Base-by-base conservation (phyloP, 345 rosid genomes). In the Microthlaspi erraticum region DNA sequence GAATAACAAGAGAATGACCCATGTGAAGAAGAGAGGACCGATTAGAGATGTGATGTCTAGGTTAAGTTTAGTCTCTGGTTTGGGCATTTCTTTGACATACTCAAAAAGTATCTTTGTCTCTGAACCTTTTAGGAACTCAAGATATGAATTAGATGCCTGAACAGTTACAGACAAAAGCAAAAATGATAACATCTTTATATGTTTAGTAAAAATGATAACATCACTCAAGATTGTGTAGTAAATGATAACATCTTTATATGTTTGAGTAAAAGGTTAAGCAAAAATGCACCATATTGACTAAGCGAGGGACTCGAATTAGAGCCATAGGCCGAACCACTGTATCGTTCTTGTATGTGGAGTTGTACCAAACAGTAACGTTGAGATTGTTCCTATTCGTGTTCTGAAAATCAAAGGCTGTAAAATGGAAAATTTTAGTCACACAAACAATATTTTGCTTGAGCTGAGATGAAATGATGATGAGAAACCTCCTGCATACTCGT, bases 101-200 rank as follows among this genome's bases (percentile, higher is more conserved):
- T 89, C 92, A 64, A 89, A 81, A 10, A 78, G 71, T 64, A 94
- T 86, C 69, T 80, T 80, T 42, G 87, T 66, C 53, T 78, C 77
- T 54, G 85, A 60, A 23, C 97, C 93, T 77, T 8, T 66, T 75
- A 91, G 63, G 66, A 81, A 77, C 70, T 77, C 84, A 75, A 94
- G 85, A 64, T 82, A 94, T 46, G 96, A 88, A 83, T 88, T 94
- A 61, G 99, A 83, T 64, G 72, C 99, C 99, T 94, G 79, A 14
- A 64, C 13, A 60, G 3, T 31, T 38, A 45, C 3, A 69, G 26
- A 37, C 2, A 13, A 36, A 29, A 73, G 42, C 18, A 45, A 7
- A 6, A 55, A 72, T 11, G 10, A 23, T 38, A 32, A 77, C 10
- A 52, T 53, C 29, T 1, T 7, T 20, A 13, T 23, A 54, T 49